Conservation (phyloP, 2,329 filamentous ascomycete species). For the Colletotrichum siamense region DNA sequence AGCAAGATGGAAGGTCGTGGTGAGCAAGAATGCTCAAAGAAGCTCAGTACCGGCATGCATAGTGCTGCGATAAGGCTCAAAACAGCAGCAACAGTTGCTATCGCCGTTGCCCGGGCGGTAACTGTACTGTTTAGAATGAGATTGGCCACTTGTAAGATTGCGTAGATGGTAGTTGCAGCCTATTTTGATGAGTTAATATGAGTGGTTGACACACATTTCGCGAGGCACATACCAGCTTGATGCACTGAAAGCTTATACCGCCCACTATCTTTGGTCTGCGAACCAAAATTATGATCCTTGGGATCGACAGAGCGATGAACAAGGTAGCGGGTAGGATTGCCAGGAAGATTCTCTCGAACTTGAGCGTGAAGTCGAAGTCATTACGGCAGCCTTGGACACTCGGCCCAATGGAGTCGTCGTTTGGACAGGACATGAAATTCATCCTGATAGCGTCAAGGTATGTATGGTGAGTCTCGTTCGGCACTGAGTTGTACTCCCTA, state of each 20-base stretch:
- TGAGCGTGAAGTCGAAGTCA: constrained; percentile 49
- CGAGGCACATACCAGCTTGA: constrained; percentile 22
- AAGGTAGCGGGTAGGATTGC: constrained; percentile 38
- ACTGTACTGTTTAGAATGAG: neutral
- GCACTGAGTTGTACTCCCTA: neutral
- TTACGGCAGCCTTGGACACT: constrained; percentile 40
- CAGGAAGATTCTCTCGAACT: constrained; percentile 47
- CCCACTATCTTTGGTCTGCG: constrained; percentile 31
- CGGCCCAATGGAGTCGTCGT: constrained; percentile 40
- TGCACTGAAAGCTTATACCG: constrained; percentile 30
- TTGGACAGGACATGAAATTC: constrained; percentile 21
- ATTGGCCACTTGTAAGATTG: neutral
- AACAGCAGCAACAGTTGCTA: constrained; percentile 18
- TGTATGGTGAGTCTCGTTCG: neutral
- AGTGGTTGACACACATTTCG: neutral
- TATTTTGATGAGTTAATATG: neutral
- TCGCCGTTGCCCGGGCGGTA: neutral
- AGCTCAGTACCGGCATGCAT: constrained; percentile 31
- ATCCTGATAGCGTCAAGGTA: neutral
- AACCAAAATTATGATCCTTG: constrained; percentile 30
- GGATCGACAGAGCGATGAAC: constrained; percentile 35
- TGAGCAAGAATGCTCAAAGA: constrained; percentile 32
- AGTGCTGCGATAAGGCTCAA: constrained; percentile 34
- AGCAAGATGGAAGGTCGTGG: constrained; percentile 23
- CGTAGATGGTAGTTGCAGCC: neutral